A percentile compares a stretch with the other conserved stretches of the same genome.
These are phyloP conservation scores for Aphanomyces invadans DNA, from an alignment of 352 stramenopile genomes.

Conservation along the genomic window DNA sequence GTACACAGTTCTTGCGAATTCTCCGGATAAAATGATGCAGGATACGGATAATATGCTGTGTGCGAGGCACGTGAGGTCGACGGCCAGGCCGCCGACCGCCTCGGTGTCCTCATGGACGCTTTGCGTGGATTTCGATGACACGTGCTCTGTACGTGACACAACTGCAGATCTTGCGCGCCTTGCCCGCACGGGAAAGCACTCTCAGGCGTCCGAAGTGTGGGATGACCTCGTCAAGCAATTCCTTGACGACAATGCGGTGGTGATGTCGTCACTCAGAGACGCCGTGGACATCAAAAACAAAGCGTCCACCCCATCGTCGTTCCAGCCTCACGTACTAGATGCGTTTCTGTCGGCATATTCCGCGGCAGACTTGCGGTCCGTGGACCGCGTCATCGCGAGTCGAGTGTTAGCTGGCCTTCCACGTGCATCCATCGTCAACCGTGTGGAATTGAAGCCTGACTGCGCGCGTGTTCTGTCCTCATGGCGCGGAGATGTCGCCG, in stretches of 20 bases:
- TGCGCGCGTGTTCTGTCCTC: not conserved
- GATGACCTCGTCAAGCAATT: not conserved
- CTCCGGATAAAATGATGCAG: not conserved
- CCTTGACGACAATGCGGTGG: not conserved
- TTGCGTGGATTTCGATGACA: conserved; percentile 21
- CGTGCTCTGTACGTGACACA: not conserved
- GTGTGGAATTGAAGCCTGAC: conserved; percentile 5
- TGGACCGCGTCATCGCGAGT: conserved; percentile 1
- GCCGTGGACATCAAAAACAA: not conserved
- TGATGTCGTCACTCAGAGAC: not conserved
- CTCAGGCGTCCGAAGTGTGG: not conserved
- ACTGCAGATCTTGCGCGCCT: conserved; percentile 6
- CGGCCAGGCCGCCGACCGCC: too few relatives aligned
- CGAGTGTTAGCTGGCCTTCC: not conserved
- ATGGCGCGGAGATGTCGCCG: not conserved
- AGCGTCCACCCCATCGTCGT: not conserved
- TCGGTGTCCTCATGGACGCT: not conserved
- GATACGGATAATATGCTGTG: too few relatives aligned
- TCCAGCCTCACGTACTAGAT: not conserved
- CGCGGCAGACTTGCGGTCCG: not conserved
- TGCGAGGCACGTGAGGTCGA: too few relatives aligned
- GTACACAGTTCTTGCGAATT: too few relatives aligned
- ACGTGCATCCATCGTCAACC: not conserved
- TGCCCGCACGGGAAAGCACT: not conserved
- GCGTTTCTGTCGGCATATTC: not conserved